Evolutionary conservation across 1,284 basidiomycete species (phyloP), one percentile per base, ranked within the genome.

Genomic region (Uromyces viciae-fabae): DNA sequence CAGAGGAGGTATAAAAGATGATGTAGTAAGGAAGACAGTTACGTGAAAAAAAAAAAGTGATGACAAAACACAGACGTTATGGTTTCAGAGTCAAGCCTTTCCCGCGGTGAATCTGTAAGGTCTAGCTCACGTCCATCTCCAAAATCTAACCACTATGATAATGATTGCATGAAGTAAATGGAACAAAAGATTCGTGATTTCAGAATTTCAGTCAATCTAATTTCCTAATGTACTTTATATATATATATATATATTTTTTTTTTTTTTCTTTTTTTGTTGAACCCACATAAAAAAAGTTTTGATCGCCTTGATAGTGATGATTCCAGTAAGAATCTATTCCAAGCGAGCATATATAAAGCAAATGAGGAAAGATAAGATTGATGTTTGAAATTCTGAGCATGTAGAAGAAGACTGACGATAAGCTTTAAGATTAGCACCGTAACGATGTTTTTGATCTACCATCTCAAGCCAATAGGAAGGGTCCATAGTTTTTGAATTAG

Each of bases 231-330:
- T 11, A 49, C 46, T 11, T 11, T 11, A 49, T 49, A 22, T 11
- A 49, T 11, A n/a, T n/a, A n/a, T n/a, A n/a, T n/a, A n/a, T n/a
- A n/a, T n/a, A n/a, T n/a, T 56, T n/a, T 56, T 56, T 22, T 8
- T 5, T 56, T 56, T 8, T 22, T 56, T 31, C 56, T 58, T 8
- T 3, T 58, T 25, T 14, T 28, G 62, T 19, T n/a, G 4, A 75
- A 31, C 81, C 90, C 90, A 91, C 92, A 83, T 88, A 87, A 86
- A 92, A 93, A 84, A 93, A 92, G 85, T 92, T 92, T 75, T 92
- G 90, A 33, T 84, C 84, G 0, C 77, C 77, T 11, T 91, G 91
- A 82, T 92, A 89, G 4, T 88, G 88, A 72, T 89, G 87, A 83
- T 90, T 88, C 91, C 91, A 93, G 68, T 86, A 85, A 81, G 86